Percentiles rank a stretch among this genome's conserved stretches.
Evolutionary conservation across 2,329 filamentous ascomycete species (phyloP).

Genomic region (Curvularia spicifera): DNA sequence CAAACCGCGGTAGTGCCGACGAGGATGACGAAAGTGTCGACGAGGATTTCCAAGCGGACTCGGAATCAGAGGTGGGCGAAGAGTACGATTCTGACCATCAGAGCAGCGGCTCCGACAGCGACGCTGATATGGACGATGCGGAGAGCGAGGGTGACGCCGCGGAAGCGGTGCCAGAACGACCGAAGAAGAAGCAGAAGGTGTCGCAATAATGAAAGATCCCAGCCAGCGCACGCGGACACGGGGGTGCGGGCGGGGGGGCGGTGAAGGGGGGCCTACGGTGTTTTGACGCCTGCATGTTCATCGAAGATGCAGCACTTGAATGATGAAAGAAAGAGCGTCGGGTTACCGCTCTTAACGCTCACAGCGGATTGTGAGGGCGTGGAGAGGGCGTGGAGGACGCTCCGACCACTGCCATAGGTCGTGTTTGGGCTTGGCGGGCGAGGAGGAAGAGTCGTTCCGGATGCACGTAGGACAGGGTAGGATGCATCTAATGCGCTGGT

Average conservation of each 20-base stretch:
- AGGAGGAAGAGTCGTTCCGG: slow-evolving; percentile 25
- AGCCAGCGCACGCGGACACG: slow-evolving; percentile 8
- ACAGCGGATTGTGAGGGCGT: slow-evolving; percentile 11
- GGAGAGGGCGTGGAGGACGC: slow-evolving; percentile 20
- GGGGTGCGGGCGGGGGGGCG: slow-evolving; percentile 23
- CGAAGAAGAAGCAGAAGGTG: slow-evolving; percentile 70
- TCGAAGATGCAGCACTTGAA: slow-evolving; percentile 20
- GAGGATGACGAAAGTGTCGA: slow-evolving; percentile 96
- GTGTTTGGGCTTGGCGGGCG: slow-evolving; percentile 24
- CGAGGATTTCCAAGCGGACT: slow-evolving; percentile 92
- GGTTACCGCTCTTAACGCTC: slow-evolving; percentile 18
- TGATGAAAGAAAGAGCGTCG: slow-evolving; percentile 30
- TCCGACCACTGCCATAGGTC: slow-evolving; percentile 30
- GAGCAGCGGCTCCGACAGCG: slow-evolving; percentile 75
- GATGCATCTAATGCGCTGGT: slow-evolving; percentile 21
- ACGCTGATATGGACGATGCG: slow-evolving; percentile 69
- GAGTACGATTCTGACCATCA: slow-evolving; percentile 93
- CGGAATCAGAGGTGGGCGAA: slow-evolving; percentile 93
- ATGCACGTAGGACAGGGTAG: slow-evolving; percentile 24
- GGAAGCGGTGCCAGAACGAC: slow-evolving; percentile 61
- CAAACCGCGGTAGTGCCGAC: slow-evolving; percentile 88
- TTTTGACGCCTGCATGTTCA: slow-evolving; percentile 31
- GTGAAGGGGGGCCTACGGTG: slow-evolving; percentile 29
- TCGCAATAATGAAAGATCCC: slow-evolving; percentile 34
- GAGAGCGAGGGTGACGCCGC: slow-evolving; percentile 55